phyloP scores from a whole-genome alignment of 345 rosid genomes.

The Hibiscus syriacus region DNA sequence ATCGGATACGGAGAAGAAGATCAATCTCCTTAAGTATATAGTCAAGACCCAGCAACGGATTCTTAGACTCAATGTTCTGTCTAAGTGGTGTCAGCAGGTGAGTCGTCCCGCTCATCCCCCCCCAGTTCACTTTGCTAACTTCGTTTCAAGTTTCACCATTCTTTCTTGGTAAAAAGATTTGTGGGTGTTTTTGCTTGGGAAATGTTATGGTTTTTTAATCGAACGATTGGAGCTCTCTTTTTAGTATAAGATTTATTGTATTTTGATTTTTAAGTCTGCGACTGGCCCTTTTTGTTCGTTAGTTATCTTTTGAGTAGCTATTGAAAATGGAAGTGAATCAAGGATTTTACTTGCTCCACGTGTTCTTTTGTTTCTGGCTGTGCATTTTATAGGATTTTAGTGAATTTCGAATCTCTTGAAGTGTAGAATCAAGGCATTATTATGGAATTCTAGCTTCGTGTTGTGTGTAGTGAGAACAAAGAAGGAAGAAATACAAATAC shows the following conservation, averaged over 20 bases:
- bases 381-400: too few relatives aligned
- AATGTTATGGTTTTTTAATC: background rate
- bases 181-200: background rate
- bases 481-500: background rate
- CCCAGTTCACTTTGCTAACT: background rate
- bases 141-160: background rate
- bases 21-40: constrained; percentile 68
- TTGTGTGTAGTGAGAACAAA: background rate
- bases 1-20: constrained; percentile 81
- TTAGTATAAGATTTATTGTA: background rate
- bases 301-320: background rate
- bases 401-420: background rate
- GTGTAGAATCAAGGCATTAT: background rate
- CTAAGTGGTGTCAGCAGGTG: constrained; percentile 99
- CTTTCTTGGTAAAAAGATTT: background rate
- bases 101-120: background rate
- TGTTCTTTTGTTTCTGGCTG: background rate
- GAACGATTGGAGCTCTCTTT: background rate
- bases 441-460: background rate
- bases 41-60: constrained; percentile 87
- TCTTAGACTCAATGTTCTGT: constrained; percentile 84
- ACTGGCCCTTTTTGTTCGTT: background rate
- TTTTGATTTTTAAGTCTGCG: background rate
- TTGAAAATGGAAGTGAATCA: background rate
- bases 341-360: background rate